Conservation (phyloP, 2,329 filamentous ascomycete species). For the Cladosporium sphaerospermum region DNA sequence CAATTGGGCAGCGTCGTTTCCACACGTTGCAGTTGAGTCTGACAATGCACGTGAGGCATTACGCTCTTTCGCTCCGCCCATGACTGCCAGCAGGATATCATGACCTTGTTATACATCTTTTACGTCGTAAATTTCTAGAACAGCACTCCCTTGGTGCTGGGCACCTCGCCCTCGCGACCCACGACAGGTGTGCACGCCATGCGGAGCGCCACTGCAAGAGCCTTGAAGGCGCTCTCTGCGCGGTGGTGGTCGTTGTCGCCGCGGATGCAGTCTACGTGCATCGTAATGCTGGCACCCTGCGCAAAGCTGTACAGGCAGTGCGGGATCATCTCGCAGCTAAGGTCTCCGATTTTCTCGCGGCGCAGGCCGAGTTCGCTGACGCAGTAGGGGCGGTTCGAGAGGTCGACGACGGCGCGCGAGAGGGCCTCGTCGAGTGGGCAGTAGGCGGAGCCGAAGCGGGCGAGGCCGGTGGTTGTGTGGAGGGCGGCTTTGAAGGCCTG, state of each 20-base stretch:
- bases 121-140: constrained; percentile 29
- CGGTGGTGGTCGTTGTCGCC: constrained; percentile 94
- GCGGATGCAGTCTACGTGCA: constrained; percentile 88
- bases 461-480: constrained; percentile 70
- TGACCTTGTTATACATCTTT: background rate
- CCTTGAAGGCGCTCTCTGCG: constrained; percentile 96
- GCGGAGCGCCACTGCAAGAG: constrained; percentile 77
- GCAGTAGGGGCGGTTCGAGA: constrained; percentile 83
- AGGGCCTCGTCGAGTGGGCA: constrained; percentile 92
- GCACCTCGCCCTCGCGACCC: constrained; percentile 83
- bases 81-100: background rate
- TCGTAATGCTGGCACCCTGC: constrained; percentile 79
- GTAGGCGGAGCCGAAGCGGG: constrained; percentile 87
- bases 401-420: constrained; percentile 86
- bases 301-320: constrained; percentile 94
- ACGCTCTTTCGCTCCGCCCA: background rate
- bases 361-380: constrained; percentile 78
- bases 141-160: constrained; percentile 92
- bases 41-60: too few relatives aligned
- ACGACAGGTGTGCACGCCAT: constrained; percentile 68
- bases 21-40: too few relatives aligned
- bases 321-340: constrained; percentile 94
- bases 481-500: constrained; percentile 74
- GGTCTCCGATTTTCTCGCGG: constrained; percentile 87
- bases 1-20: too few relatives aligned